Percentiles rank a stretch among this genome's conserved stretches.
phyloP scores from a whole-genome alignment of 257 asterid genomes.

The Rehmannia glutinosa region DNA sequence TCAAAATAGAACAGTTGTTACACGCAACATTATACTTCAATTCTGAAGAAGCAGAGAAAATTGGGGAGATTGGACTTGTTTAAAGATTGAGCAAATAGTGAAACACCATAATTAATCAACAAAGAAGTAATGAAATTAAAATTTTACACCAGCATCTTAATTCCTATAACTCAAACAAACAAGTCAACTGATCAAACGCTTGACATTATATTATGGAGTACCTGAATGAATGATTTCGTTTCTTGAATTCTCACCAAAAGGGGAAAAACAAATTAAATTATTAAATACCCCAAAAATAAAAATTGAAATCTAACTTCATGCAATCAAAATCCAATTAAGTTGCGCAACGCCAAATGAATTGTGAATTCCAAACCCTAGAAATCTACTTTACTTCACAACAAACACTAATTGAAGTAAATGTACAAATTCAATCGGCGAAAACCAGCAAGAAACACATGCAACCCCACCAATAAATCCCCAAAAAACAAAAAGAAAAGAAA shows the following conservation, averaged over 20 bases:
- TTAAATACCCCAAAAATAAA: not conserved
- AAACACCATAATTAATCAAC: too few relatives aligned
- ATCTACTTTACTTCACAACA: not conserved
- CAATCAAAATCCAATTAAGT: not conserved
- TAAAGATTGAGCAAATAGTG: too few relatives aligned
- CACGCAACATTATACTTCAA: not conserved
- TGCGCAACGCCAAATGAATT: not conserved
- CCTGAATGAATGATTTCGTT: not conserved
- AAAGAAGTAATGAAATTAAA: too few relatives aligned
- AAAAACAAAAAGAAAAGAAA: not conserved
- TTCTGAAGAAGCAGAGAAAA: not conserved
- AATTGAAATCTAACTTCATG: not conserved
- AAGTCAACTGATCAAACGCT: not conserved
- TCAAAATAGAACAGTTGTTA: too few relatives aligned
- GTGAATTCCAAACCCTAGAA: not conserved
- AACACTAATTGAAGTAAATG: not conserved
- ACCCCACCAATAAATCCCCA: not conserved
- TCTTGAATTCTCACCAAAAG: not conserved
- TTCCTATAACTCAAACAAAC: not conserved
- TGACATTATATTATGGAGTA: not conserved
- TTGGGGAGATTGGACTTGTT: not conserved
- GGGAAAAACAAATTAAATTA: not conserved
- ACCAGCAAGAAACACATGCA: constrained; percentile 14
- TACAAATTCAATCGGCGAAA: not conserved
- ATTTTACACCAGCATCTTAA: not conserved